Percentiles rank a stretch among this genome's conserved stretches.
Evolutionary conservation across 345 rosid genomes (phyloP).

Genomic region (Hibiscus mutabilis): DNA sequence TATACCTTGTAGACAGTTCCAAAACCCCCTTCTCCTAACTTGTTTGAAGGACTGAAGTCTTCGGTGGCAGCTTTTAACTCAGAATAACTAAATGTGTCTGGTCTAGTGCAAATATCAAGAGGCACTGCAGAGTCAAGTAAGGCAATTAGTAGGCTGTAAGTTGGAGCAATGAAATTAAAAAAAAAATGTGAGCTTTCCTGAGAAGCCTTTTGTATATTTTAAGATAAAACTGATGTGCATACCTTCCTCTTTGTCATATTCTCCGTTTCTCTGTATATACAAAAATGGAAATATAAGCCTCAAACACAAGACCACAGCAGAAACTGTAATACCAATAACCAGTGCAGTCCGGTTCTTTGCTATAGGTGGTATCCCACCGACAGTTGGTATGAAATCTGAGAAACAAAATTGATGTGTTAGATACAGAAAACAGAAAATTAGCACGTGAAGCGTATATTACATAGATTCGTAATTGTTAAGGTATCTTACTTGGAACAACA

Average conservation of each 20-base stretch:
- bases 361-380: background rate
- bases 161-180: too few species aligned
- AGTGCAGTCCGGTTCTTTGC: constrained; percentile 14
- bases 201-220: background rate
- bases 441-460: background rate
- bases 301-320: constrained; percentile 12
- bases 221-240: background rate
- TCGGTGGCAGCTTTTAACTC: constrained; percentile 28
- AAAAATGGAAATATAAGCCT: constrained; percentile 6
- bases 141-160: too few species aligned
- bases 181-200: too few species aligned
- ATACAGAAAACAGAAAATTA: background rate
- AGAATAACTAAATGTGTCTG: constrained; percentile 24
- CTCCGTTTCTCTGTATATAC: background rate
- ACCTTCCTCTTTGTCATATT: constrained; percentile 22
- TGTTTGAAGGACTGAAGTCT: constrained; percentile 27
- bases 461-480: background rate
- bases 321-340: constrained; percentile 22
- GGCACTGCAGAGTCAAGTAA: constrained; percentile 18
- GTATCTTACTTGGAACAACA: constrained; percentile 26
- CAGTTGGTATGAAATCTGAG: constrained; percentile 20
- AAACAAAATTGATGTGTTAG: background rate
- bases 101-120: constrained; percentile 16
- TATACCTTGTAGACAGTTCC: constrained; percentile 34
- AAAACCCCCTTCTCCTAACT: constrained; percentile 35